Evolutionary conservation across 2,329 filamentous ascomycete genomes (phyloP).

Genomic region (Albifimbria verrucaria): DNA sequence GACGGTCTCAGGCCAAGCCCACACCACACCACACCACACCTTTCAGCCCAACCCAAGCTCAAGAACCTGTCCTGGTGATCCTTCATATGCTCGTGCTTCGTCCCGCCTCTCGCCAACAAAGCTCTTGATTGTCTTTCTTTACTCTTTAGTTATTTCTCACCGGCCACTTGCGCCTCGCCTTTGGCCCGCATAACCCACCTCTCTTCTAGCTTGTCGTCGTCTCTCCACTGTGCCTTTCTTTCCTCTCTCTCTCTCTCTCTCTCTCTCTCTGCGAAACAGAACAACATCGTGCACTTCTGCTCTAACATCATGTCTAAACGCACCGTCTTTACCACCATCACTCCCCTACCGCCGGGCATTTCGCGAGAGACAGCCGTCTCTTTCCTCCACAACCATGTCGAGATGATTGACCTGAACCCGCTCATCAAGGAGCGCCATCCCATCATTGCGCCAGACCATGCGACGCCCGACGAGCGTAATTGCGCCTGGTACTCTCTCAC

Average conservation of each 20-base stretch:
- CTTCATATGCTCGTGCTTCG: too few relatives aligned
- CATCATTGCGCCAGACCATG: slow-evolving; percentile 64
- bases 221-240: background rate
- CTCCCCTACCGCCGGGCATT: slow-evolving; percentile 68
- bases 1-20: background rate
- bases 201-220: too few relatives aligned
- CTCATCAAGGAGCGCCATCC: slow-evolving; percentile 69
- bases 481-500: slow-evolving; percentile 77
- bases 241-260: background rate
- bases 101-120: too few relatives aligned
- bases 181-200: too few relatives aligned
- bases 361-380: slow-evolving; percentile 67
- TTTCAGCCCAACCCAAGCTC: background rate
- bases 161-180: too few relatives aligned
- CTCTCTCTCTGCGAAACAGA: too few relatives aligned
- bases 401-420: slow-evolving; percentile 88
- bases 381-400: slow-evolving; percentile 72
- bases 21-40: background rate
- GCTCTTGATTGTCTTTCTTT: too few relatives aligned
- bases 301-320: slow-evolving; percentile 60
- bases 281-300: slow-evolving; percentile 14
- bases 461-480: slow-evolving; percentile 66
- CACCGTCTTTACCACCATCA: slow-evolving; percentile 72
- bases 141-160: too few relatives aligned
- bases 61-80: too few relatives aligned